Evolutionary conservation across 2,329 filamentous ascomycete species (phyloP).

Genomic region (Arthroderma uncinatum): DNA sequence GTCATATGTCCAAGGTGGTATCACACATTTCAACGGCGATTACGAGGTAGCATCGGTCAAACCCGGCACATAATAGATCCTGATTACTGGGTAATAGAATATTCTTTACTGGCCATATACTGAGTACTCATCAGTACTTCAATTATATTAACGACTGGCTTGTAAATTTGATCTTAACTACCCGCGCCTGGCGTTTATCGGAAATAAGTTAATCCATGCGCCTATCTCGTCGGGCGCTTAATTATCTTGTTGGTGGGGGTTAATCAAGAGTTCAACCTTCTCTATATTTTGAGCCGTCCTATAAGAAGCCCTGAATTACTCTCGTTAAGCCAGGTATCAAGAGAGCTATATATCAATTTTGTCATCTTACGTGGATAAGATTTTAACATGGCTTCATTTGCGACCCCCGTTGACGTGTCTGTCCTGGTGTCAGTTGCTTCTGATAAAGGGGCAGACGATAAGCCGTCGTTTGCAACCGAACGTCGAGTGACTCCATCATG

Average conservation of each 20-base stretch:
- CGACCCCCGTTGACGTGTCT: slow-evolving; percentile 30
- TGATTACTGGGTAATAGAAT: too few species aligned
- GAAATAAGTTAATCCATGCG: not conserved
- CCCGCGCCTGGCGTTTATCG: not conserved
- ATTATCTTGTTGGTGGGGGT: not conserved
- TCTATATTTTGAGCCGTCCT: not conserved
- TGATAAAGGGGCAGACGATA: slow-evolving; percentile 10
- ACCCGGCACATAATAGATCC: too few species aligned
- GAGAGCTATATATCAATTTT: not conserved
- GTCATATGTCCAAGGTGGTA: too few species aligned
- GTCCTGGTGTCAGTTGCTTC: slow-evolving; percentile 30
- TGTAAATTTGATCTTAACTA: too few species aligned
- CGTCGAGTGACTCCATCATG: slow-evolving; percentile 86
- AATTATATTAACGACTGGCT: too few species aligned
- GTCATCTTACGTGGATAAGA: not conserved
- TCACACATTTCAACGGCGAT: too few species aligned
- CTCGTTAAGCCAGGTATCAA: not conserved
- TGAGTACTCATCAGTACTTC: too few species aligned
- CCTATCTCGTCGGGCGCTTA: not conserved
- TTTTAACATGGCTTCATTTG: slow-evolving; percentile 24
- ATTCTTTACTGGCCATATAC: too few species aligned
- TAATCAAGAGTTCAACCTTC: not conserved
- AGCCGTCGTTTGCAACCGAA: slow-evolving; percentile 54
- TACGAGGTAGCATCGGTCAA: too few species aligned
- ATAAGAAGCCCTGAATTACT: not conserved